A percentile compares a stretch with the other conserved stretches of the same genome.
Evolutionary conservation across 2,329 filamentous ascomycete genomes (phyloP).

Genomic region (Penicillium sp.): DNA sequence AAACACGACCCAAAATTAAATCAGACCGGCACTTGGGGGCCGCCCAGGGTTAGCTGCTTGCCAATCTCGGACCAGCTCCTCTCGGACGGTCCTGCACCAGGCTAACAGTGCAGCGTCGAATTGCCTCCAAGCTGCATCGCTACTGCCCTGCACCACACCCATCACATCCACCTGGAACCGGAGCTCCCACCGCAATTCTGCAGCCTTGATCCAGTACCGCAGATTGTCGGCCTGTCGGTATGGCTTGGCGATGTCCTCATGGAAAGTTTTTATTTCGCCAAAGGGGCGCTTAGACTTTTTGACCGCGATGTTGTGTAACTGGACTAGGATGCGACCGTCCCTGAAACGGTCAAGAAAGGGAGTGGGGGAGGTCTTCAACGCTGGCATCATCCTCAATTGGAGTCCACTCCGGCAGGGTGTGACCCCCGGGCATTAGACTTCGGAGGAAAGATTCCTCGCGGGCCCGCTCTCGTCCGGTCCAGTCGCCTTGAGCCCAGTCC

Average conservation of each 20-base stretch:
- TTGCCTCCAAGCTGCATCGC: constrained; percentile 68
- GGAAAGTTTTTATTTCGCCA: constrained; percentile 83
- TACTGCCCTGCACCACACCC: constrained; percentile 75
- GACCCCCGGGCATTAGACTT: constrained; percentile 63
- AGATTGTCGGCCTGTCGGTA: constrained; percentile 94
- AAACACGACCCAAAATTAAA: constrained; percentile 11
- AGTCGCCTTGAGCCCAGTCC: constrained; percentile 79
- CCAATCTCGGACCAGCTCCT: constrained; percentile 79
- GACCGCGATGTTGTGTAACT: constrained; percentile 86
- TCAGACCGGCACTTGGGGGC: constrained; percentile 24
- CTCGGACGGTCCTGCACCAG: constrained; percentile 81
- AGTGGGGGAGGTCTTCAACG: constrained; percentile 48
- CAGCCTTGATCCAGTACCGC: constrained; percentile 93
- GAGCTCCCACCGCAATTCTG: constrained; percentile 90
- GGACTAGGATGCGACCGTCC: constrained; percentile 78
- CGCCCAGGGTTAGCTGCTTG: constrained; percentile 39
- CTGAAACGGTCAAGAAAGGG: constrained; percentile 73
- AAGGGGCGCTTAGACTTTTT: constrained; percentile 83
- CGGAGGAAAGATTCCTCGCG: constrained; percentile 79
- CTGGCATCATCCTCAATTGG: constrained; percentile 50
- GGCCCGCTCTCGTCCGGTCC: constrained; percentile 72
- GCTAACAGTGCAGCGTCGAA: constrained; percentile 81
- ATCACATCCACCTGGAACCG: constrained; percentile 81
- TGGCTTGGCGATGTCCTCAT: constrained; percentile 91
- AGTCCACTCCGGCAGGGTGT: constrained; percentile 68